Conservation (phyloP, 345 rosid genomes). For the Clarkia xantiana region DNA sequence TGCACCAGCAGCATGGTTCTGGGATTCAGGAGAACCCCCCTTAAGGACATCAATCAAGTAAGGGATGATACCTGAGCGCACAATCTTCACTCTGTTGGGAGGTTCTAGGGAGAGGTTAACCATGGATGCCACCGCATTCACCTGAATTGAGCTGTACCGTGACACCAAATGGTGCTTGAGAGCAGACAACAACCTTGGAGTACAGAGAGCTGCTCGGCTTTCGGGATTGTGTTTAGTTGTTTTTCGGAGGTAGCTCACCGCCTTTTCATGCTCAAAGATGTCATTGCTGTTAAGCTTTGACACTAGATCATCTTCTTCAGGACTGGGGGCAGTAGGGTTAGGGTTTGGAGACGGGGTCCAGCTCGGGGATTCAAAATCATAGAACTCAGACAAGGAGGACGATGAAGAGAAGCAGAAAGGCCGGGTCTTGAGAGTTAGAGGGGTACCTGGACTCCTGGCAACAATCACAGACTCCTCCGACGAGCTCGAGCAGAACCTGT, state of each 20-base stretch:
- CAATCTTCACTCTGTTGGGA: conserved; percentile 45
- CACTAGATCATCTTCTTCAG: conserved; percentile 43
- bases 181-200: conserved; percentile 32
- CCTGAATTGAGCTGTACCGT: conserved; percentile 47
- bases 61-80: conserved; percentile 65
- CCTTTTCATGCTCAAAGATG: conserved; percentile 51
- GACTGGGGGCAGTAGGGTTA: conserved; percentile 6
- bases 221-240: conserved; percentile 44
- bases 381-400: conserved; percentile 28
- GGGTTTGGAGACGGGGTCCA: conserved; percentile 12
- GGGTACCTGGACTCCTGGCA: conserved; percentile 26
- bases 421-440: conserved; percentile 56
- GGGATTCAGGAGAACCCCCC: conserved; percentile 54
- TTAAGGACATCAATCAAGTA: conserved; percentile 44
- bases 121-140: conserved; percentile 52
- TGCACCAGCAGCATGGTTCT: conserved; percentile 72
- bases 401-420: conserved; percentile 53
- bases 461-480: conserved; percentile 49
- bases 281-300: conserved; percentile 34
- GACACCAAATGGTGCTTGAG: conserved; percentile 39
- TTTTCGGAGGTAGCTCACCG: conserved; percentile 35
- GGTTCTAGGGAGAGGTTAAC: conserved; percentile 69
- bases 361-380: conserved; percentile 29
- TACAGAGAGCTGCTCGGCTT: conserved; percentile 37
- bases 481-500: conserved; percentile 24